Evolutionary conservation across 2,329 filamentous ascomycete genomes (phyloP).

Genomic region (Colletotrichum somersetense): DNA sequence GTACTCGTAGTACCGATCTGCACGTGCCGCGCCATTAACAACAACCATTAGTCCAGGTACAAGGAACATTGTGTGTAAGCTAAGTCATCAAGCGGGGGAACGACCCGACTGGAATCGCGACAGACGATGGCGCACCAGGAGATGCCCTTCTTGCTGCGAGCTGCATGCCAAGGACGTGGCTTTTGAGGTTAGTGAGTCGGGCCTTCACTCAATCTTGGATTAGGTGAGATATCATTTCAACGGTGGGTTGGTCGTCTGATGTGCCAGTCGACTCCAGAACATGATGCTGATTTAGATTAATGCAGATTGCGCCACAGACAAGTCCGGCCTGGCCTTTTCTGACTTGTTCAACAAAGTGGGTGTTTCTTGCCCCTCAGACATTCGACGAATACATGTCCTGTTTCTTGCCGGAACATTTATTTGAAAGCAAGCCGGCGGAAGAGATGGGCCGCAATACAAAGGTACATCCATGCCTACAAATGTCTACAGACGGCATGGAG

Average conservation of each 20-base stretch:
- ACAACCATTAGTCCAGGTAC: background rate
- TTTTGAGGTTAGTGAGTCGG: background rate
- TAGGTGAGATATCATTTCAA: background rate
- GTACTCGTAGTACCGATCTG: background rate
- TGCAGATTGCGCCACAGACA: background rate
- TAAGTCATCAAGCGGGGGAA: slow-evolving; percentile 1
- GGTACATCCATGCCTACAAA: background rate
- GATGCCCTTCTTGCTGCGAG: slow-evolving; percentile 1
- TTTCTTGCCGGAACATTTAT: slow-evolving; percentile 5
- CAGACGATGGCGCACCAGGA: slow-evolving; percentile 14
- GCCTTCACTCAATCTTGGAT: background rate
- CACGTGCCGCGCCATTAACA: background rate
- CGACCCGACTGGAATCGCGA: background rate
- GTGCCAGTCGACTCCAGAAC: background rate
- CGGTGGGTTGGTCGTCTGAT: background rate
- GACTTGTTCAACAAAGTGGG: background rate
- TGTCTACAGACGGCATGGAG: background rate
- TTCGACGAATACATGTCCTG: slow-evolving; percentile 3
- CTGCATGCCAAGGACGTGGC: slow-evolving; percentile 8
- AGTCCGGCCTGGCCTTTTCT: background rate
- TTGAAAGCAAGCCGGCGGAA: slow-evolving; percentile 21
- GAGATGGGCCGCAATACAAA: slow-evolving; percentile 3
- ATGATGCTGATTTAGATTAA: background rate
- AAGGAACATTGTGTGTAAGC: slow-evolving; percentile 4
- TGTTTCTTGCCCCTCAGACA: background rate